Evolutionary conservation across 352 stramenopile species (phyloP).

Genomic region (Lagenidium sp.): DNA sequence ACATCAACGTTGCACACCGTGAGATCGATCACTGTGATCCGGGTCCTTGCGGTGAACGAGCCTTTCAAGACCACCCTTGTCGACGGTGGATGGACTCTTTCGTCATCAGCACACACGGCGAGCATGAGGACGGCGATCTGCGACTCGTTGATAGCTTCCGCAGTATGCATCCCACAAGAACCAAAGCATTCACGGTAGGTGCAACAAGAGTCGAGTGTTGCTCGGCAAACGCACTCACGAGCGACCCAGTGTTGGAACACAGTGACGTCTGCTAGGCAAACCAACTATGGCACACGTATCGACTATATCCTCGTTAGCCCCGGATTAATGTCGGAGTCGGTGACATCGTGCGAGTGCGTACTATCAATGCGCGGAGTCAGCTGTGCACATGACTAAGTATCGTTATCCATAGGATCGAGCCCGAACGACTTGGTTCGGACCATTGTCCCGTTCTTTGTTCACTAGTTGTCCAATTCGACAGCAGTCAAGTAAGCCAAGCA

Average conservation of each 20-base stretch:
- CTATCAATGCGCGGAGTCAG: no score
- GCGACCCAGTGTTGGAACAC: constrained; percentile 87
- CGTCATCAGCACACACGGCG: constrained; percentile 8
- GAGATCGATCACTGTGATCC: constrained; percentile 74
- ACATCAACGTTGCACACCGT: constrained; percentile 79
- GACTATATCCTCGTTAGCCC: constrained; percentile 86
- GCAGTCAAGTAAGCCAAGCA: background rate
- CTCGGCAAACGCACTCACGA: no score
- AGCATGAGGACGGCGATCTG: background rate
- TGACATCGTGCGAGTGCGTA: constrained; percentile 49
- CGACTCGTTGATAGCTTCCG: constrained; percentile 77
- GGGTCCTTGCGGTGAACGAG: constrained; percentile 13
- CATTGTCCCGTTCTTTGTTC: constrained; percentile 67
- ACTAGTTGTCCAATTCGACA: constrained; percentile 26
- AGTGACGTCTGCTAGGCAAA: constrained; percentile 72
- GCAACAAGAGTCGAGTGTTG: no score
- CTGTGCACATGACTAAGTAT: no score
- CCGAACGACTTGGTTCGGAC: constrained; percentile 56
- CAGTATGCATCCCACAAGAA: constrained; percentile 54
- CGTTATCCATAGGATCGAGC: constrained; percentile 18
- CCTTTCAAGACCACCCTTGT: constrained; percentile 56
- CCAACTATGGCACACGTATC: constrained; percentile 88
- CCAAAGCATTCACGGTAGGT: constrained; percentile 76
- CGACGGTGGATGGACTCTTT: constrained; percentile 61
- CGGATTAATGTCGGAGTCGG: constrained; percentile 27